Evolutionary conservation across 177 flowering plant genomes (phyloP).

Genomic region (Vitis hybrid): DNA sequence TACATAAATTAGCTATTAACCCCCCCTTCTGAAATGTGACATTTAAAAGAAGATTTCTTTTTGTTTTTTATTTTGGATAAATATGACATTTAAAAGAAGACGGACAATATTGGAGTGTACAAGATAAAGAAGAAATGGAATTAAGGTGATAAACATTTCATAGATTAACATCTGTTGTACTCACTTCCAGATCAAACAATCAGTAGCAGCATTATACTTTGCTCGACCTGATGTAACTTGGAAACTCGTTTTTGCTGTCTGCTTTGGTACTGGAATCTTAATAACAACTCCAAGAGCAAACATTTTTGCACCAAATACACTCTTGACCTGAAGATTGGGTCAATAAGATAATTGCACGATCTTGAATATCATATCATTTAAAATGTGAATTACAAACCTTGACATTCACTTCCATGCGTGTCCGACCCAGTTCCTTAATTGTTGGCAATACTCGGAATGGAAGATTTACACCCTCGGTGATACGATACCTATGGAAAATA

Average conservation of each 20-base stretch:
- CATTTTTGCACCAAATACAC: conserved; percentile 99
- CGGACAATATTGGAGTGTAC: neutral
- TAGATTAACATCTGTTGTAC: conserved; percentile 27
- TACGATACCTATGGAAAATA: conserved; percentile 71
- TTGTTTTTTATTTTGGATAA: neutral
- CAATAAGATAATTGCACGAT: conserved; percentile 10
- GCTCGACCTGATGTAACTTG: conserved; percentile 98
- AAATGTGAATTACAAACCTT: conserved; percentile 59
- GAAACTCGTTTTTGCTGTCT: conserved; percentile 97
- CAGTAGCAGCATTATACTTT: conserved; percentile 92
- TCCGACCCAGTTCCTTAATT: conserved; percentile 94
- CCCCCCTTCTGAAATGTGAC: no score
- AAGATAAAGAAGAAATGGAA: neutral
- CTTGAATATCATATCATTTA: conserved; percentile 1
- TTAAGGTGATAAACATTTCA: neutral
- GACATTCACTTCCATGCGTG: conserved; percentile 99
- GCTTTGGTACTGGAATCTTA: conserved; percentile 98
- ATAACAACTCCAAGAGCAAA: conserved; percentile 99
- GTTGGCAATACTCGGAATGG: conserved; percentile 98
- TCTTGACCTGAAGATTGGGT: conserved; percentile 73
- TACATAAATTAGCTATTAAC: neutral
- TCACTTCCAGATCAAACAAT: conserved; percentile 99
- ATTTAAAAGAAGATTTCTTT: no score
- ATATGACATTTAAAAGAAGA: neutral
- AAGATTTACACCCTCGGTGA: conserved; percentile 99